Evolutionary conservation across 164 flowering plant species (phyloP), one percentile per base, ranked within the genome.

Genomic region (Magnolia sinica): DNA sequence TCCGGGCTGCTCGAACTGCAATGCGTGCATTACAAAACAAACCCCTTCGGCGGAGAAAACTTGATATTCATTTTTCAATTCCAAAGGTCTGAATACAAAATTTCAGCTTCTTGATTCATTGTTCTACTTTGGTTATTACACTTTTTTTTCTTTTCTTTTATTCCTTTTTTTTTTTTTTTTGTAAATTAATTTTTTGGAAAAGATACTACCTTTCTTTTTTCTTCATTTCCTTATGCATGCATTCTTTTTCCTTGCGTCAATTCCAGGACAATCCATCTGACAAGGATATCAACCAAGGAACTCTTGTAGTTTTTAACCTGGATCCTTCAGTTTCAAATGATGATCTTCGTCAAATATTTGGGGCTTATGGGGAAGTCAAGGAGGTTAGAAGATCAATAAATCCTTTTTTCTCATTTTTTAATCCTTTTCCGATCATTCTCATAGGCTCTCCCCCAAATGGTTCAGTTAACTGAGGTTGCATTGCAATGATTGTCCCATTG

Each of bases 11-110:
- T 77, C 88, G 99, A 81, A 89, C 92, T 75, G 99, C 99, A 27
- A 96, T 96, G 99, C 96, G 98, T 64, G 87, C 90, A 27, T 81
- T 96, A 49, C 99, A 96, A 75, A 93, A 94, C 79, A 96, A 93
- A 85, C 98, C 99, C 11, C 72, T 96, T 67, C 81, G 98, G 6
- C 84, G 98, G 79, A 94, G 99, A 82, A 96, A 94, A 80, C 95
- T 96, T 73, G 99, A 96, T 80, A 96, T 96, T 83, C 99, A 96
- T 84, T 96, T 96, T 79, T 96, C 99, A 67, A 96, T 95, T 82
- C 98, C 99, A 1, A 96, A 96, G 97, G 98, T 96, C 76, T 55
- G 73, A 59, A 49, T 6, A 45, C 49, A 58, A 72, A 50, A 29
- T 11, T 61, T 24, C 1, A 4, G 49, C 66, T 58, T 72, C 68